Evolutionary conservation across 345 rosid genomes (phyloP).

Genomic region (Syzygium grande): DNA sequence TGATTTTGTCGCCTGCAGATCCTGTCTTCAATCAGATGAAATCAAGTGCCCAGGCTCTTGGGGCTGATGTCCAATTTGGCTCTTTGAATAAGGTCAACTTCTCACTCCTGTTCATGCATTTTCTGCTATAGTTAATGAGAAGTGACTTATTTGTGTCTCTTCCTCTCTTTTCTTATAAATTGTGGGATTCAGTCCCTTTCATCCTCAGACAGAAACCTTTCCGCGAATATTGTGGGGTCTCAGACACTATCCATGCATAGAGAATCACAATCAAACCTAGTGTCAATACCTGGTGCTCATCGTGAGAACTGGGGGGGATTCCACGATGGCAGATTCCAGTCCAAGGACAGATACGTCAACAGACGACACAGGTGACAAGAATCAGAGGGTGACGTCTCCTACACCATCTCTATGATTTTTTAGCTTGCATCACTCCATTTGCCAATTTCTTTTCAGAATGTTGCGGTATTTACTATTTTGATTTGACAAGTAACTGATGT

Average conservation of each 20-base stretch:
- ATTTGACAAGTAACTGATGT: background rate
- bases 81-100: constrained; percentile 33
- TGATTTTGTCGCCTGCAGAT: constrained; percentile 21
- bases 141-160: background rate
- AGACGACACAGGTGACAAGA: constrained; percentile 81
- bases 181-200: constrained; percentile 20
- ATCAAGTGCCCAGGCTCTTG: constrained; percentile 30
- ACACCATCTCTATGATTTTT: background rate
- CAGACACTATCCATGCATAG: constrained; percentile 25
- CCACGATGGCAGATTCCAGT: constrained; percentile 71
- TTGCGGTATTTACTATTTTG: background rate
- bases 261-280: constrained; percentile 29
- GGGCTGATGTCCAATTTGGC: constrained; percentile 40
- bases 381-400: constrained; percentile 53
- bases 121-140: background rate
- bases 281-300: constrained; percentile 34
- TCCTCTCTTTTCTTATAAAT: background rate
- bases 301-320: constrained; percentile 61
- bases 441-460: background rate
- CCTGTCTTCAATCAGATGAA: constrained; percentile 49
- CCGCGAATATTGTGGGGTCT: constrained; percentile 18
- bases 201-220: constrained; percentile 26
- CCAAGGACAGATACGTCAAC: constrained; percentile 86
- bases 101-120: background rate
- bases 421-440: background rate